A percentile compares a stretch with the other conserved stretches of the same genome.
phyloP scores from a whole-genome alignment of 176 grass and related monocot species.

The Phoenix dactylifera region DNA sequence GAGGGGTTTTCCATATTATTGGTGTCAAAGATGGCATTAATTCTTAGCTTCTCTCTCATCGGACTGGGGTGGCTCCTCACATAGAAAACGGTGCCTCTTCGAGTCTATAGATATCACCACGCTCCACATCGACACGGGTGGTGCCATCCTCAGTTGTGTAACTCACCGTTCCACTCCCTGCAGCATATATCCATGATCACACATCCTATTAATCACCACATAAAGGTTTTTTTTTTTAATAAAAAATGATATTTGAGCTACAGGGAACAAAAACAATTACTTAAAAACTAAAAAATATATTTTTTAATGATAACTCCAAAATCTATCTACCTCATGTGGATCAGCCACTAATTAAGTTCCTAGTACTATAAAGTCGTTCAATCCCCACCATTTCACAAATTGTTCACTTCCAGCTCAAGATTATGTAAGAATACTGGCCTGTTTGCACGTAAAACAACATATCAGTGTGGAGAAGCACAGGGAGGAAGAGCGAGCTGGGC shows the following conservation, averaged over 20 bases:
- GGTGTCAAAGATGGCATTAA: constrained; percentile 61
- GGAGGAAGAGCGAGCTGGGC: constrained; percentile 60
- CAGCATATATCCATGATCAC: background rate
- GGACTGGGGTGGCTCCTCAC: constrained; percentile 51
- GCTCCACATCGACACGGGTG: constrained; percentile 31
- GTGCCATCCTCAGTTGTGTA: constrained; percentile 31
- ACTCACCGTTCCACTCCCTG: constrained; percentile 45
- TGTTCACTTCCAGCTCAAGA: too few species aligned
- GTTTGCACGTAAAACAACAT: constrained; percentile 82
- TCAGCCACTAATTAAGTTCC: background rate
- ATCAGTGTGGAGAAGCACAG: constrained; percentile 68
- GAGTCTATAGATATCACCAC: constrained; percentile 72
- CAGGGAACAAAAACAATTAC: too few species aligned
- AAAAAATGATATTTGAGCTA: too few species aligned
- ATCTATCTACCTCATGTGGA: too few species aligned
- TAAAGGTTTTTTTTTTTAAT: too few species aligned
- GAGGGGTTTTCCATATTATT: constrained; percentile 30
- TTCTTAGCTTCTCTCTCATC: constrained; percentile 39
- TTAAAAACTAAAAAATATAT: too few species aligned
- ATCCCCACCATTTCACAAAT: background rate
- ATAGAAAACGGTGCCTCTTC: constrained; percentile 52
- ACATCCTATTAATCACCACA: too few species aligned
- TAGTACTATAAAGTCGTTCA: background rate
- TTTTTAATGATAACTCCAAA: too few species aligned
- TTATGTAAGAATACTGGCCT: constrained; percentile 28